Base-by-base conservation (phyloP, 2,329 filamentous ascomycete genomes). In the Colletotrichum coccodes region DNA sequence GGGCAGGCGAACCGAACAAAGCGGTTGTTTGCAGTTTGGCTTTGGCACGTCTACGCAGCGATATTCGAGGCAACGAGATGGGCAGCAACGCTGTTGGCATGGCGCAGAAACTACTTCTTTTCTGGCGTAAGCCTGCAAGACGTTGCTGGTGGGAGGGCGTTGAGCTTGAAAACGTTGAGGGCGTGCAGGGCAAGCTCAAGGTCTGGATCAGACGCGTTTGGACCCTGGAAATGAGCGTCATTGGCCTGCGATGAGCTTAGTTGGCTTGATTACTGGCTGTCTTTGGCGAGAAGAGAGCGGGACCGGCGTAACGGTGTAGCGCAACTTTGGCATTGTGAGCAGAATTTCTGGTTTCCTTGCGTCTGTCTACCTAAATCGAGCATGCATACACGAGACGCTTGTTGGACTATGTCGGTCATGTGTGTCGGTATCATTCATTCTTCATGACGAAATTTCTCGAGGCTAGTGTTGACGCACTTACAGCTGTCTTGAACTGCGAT, bases 101-200 rank as follows among this genome's bases (percentile, higher is more conserved):
- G 96, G 96, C 96, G 14, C 96, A 99, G 81, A 99, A 99, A 83
- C 88, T 99, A 53, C 87, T 99, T 16, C 87, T 99, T 4, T 99
- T 99, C 85, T 99, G 96, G 96, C 90, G 96, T 73, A 99, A 99
- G 82, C 96, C 96, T 18, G 96, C 96, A 16, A 87, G 96, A 70
- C 89, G 96, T 79, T 99, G 96, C 85, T 99, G 96, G 96, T 99
- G 96, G 96, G 96, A 99, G 80, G 96, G 96, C 28, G 92, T 99
- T 42, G 95, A 98, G 79, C 86, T 99, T 50, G 90, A 96, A 21
- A 87, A 93, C 72, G 93, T 99, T 14, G 94, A 97, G 58, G 96
- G 96, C 16, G 92, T 98, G 8, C 90, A 97, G 59, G 95, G 95
- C 60, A 94, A 91, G 79, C 86, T 99, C 73, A 99, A 99, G 83